These are phyloP conservation scores for Alternaria alternata DNA, from an alignment of 2,329 filamentous ascomycete species.

Conservation along the genomic window DNA sequence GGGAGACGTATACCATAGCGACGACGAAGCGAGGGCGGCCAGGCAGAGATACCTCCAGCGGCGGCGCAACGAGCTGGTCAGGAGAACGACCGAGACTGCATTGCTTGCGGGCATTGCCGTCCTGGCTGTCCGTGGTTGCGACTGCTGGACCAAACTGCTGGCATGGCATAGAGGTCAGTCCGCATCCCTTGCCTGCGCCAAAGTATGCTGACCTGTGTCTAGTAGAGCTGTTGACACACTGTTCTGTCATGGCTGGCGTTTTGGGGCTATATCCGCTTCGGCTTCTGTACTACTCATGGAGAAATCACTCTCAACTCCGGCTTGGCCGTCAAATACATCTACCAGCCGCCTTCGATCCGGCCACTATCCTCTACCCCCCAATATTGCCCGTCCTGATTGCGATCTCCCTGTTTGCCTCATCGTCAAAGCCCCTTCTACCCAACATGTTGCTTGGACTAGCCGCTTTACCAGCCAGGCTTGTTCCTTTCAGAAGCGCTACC, in stretches of 20 bases:
- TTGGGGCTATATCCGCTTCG: constrained; percentile 51
- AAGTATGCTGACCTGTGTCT: constrained; percentile 24
- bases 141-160: constrained; percentile 43
- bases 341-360: constrained; percentile 85
- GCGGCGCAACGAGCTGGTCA: constrained; percentile 90
- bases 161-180: constrained; percentile 53
- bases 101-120: constrained; percentile 62
- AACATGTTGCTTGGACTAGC: constrained; percentile 85
- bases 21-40: constrained; percentile 49
- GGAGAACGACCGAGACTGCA: constrained; percentile 64
- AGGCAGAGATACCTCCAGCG: constrained; percentile 78
- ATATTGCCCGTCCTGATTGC: constrained; percentile 79
- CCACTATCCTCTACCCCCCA: constrained; percentile 86
- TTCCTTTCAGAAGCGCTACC: constrained; percentile 69
- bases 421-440: constrained; percentile 70
- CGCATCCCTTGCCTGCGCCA: neutral
- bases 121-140: constrained; percentile 54
- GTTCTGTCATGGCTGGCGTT: constrained; percentile 40
- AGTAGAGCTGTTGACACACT: constrained; percentile 54
- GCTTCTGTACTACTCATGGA: constrained; percentile 45
- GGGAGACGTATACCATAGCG: constrained; percentile 34
- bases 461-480: constrained; percentile 74
- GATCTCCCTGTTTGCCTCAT: constrained; percentile 72
- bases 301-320: constrained; percentile 36
- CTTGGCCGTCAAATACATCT: constrained; percentile 64